These are phyloP conservation scores for Capsicum baccatum DNA, from an alignment of 257 asterid genomes.

Conservation along the genomic window DNA sequence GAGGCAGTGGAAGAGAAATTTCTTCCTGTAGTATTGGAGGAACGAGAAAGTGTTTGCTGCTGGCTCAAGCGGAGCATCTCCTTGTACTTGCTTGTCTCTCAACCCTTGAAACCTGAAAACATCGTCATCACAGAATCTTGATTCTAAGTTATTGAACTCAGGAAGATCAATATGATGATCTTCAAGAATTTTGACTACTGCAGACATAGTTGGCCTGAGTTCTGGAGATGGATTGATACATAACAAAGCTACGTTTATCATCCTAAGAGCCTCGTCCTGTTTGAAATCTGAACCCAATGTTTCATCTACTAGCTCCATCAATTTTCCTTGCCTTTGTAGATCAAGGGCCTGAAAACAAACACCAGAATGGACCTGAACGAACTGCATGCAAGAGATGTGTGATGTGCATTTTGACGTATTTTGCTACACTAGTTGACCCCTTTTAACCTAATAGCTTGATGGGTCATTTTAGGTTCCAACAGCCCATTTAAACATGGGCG, in stretches of 20 bases:
- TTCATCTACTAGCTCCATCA: slow-evolving; percentile 59
- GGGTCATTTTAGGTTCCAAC: too few species aligned
- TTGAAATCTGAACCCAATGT: slow-evolving; percentile 37
- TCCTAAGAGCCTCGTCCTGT: slow-evolving; percentile 48
- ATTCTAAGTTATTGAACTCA: slow-evolving; percentile 47
- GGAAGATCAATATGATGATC: slow-evolving; percentile 45
- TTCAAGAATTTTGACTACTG: slow-evolving; percentile 60
- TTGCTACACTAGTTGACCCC: too few species aligned
- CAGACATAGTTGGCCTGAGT: slow-evolving; percentile 67
- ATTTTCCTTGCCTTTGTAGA: slow-evolving; percentile 53
- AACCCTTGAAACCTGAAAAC: slow-evolving; percentile 44
- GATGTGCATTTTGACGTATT: not conserved
- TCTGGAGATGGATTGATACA: slow-evolving; percentile 72
- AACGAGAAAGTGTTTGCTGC: slow-evolving; percentile 22
- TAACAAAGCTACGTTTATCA: slow-evolving; percentile 57
- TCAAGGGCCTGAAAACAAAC: slow-evolving; percentile 56
- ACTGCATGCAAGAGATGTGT: not conserved
- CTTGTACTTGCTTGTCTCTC: slow-evolving; percentile 50
- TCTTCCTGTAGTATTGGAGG: slow-evolving; percentile 22
- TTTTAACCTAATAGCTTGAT: too few species aligned
- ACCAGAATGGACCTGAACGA: not conserved
- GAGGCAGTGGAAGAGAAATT: slow-evolving; percentile 24
- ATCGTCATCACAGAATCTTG: slow-evolving; percentile 46
- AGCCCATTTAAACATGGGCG: too few species aligned
- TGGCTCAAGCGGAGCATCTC: slow-evolving; percentile 36